Evolutionary conservation across 257 asterid genomes (phyloP).

Genomic region (Paraleonurus japonicus): DNA sequence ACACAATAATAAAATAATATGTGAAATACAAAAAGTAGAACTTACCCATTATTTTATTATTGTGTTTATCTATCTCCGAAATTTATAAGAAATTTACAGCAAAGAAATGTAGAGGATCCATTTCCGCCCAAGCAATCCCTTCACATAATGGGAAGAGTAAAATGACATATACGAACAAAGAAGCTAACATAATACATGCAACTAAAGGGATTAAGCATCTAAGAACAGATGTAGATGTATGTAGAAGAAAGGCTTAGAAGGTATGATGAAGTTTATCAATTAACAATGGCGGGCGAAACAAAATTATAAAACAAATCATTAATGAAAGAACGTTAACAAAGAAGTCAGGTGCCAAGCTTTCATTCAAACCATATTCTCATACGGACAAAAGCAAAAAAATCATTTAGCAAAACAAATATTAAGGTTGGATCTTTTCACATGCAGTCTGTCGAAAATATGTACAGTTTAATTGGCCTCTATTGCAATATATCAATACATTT

Average conservation of each 20-base stretch:
- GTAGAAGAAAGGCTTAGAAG: not conserved
- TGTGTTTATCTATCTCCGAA: too few species aligned
- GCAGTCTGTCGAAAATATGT: not conserved
- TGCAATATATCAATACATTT: not conserved
- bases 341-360: not conserved
- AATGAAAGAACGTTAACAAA: not conserved
- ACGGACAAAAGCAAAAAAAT: not conserved
- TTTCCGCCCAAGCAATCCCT: too few species aligned
- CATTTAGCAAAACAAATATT: not conserved
- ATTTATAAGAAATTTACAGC: too few species aligned
- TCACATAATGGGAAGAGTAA: not conserved
- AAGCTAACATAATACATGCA: not conserved
- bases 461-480: not conserved
- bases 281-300: not conserved
- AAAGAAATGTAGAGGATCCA: too few species aligned
- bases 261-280: not conserved
- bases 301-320: not conserved
- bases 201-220: slow-evolving; percentile 2
- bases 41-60: too few species aligned
- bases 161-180: not conserved
- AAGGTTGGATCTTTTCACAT: not conserved
- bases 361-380: not conserved
- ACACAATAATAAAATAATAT: too few species aligned
- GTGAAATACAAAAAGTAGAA: too few species aligned
- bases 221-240: not conserved